These are phyloP conservation scores for Gelatoporia subvermispora DNA, from an alignment of 768 basidiomycete species.

Conservation along the genomic window DNA sequence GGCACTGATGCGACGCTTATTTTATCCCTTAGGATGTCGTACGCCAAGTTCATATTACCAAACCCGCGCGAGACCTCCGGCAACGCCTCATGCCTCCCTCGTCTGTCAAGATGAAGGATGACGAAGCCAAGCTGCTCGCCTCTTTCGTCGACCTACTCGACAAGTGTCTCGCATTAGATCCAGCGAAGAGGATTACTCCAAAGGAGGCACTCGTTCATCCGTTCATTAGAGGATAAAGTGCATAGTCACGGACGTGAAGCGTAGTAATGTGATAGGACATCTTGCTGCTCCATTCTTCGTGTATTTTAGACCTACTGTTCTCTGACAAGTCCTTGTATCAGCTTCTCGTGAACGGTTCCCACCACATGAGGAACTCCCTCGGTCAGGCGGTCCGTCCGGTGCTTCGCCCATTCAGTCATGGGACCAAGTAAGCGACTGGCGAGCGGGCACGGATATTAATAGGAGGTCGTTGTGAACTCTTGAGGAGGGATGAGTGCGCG, in stretches of 20 bases:
- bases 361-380: no score
- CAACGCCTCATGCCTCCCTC: conserved; percentile 78
- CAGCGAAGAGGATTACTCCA: conserved; percentile 80
- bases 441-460: conserved; percentile 3
- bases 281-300: background rate
- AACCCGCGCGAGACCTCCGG: conserved; percentile 77
- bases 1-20: background rate
- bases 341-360: no score
- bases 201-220: conserved; percentile 85
- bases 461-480: background rate
- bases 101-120: conserved; percentile 78
- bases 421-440: no score
- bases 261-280: background rate
- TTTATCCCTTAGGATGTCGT: conserved; percentile 59
- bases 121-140: conserved; percentile 73
- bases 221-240: conserved; percentile 62
- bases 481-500: background rate
- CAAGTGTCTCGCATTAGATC: conserved; percentile 85
- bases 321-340: background rate
- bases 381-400: no score
- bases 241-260: background rate
- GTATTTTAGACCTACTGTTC: background rate
- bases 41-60: conserved; percentile 77
- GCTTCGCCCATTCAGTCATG: no score
- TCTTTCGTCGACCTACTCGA: conserved; percentile 90